Evolutionary conservation across 2,329 filamentous ascomycete genomes (phyloP).

Genomic region (Nothophoma quercina): DNA sequence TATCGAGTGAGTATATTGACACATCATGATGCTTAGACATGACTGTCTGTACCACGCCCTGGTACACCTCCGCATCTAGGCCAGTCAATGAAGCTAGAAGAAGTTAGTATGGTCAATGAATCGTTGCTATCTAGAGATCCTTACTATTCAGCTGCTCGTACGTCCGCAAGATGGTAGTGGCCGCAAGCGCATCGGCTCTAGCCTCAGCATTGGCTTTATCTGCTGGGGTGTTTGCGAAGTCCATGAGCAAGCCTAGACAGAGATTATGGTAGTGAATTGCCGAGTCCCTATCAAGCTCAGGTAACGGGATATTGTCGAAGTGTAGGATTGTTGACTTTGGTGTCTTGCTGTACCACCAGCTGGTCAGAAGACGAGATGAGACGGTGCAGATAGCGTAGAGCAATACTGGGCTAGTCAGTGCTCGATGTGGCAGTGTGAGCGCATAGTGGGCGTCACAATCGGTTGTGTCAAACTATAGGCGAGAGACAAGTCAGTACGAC

Average conservation of each 20-base stretch:
- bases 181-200: neutral
- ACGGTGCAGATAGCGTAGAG: neutral
- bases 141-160: constrained; percentile 1
- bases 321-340: neutral
- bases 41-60: constrained; percentile 1
- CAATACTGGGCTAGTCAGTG: neutral
- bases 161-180: neutral
- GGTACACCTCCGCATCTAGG: constrained; percentile 1
- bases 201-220: constrained; percentile 1
- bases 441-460: neutral
- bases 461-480: neutral
- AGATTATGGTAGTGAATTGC: constrained; percentile 5
- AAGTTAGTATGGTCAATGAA: neutral
- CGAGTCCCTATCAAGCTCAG: neutral
- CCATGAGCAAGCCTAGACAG: constrained; percentile 1
- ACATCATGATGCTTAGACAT: constrained; percentile 1
- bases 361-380: neutral
- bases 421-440: neutral
- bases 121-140: neutral
- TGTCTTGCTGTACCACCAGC: neutral
- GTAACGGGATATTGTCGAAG: neutral
- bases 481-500: neutral
- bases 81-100: neutral
- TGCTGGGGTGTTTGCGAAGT: neutral
- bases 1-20: constrained; percentile 3